Base-by-base conservation (phyloP, 2,329 filamentous ascomycete species). In the Teratosphaeriaceae sp. region DNA sequence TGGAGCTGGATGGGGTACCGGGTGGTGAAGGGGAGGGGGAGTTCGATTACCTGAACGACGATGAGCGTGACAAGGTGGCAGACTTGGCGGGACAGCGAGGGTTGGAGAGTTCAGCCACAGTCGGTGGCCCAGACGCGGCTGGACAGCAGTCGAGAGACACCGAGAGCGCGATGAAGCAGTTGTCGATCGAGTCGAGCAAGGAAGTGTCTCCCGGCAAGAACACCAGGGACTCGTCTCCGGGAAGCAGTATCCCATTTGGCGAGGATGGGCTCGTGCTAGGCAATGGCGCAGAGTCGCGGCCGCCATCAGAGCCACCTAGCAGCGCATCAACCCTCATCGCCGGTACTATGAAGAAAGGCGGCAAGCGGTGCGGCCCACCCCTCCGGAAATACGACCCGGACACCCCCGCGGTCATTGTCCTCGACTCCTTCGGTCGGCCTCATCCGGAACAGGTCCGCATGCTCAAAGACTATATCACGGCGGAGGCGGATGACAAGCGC, bases 361-460 rank as follows among this genome's bases (percentile, higher is more conserved):
- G 35, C 39, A 50, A 52, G 43, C 58, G 45, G 34, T 13, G 33
- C 31, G 29, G 44, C 5, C 51, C 53, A 9, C 36, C 46, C 13
- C 24, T 45, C 8, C 48, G 43, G 20, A 69, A 60, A 40, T 63
- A 55, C 44, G 56, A 65, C 22, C 51, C 60, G 0, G 44, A 63
- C 5, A 52, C 63, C 40, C 80, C 87, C 1, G 76, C 78, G 26
- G 88, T 97, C 48, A 81, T 97, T 50, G 88, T 87, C 0, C 76
- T 97, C 20, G 92, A 98, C 62, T 97, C 92, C 0, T 72, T 97
- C 1, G 82, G 80, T n/a, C 56, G 64, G 3, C 35, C 69, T 0
- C 87, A 89, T 52, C 70, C 76, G 1, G 66, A 71, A 1, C 85
- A 87, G 5, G 79, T 84, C 48, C 74, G 64, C 36, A 74, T 76